Base-by-base conservation (phyloP, 1,284 basidiomycete species). In the Termitomyces sp. region DNA sequence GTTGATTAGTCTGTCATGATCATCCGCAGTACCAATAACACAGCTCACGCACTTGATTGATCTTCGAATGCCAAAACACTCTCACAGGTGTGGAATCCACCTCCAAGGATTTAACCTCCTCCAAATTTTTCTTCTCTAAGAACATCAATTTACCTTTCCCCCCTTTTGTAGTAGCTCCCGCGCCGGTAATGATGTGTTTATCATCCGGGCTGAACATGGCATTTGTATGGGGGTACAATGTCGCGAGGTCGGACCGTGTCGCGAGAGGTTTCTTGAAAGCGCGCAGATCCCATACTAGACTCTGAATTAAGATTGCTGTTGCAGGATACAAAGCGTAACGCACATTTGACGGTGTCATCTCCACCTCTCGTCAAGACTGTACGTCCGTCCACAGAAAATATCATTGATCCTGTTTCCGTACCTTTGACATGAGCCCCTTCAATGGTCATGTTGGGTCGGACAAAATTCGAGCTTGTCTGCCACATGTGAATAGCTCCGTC, bases 401-500 rank as follows among this genome's bases (percentile, higher is more conserved):
- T 81, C 30, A 99, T 69, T 1, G 88, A 88, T 2, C 92, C 92
- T 1, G 88, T 93, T 65, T 93, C 91, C 0, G 84, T 88, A 36
- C 82, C 84, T 67, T 90, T 93, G 24, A 71, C 72, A 68, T 99
- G 97, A 2, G 96, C 96, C 30, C 79, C 83, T 67, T 97, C 94
- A 53, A 92, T 82, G 2, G 84, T 83, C 74, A 88, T 81, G 63
- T 88, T 90, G 8, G 97, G 95, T 58, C 95, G 80, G 17, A 93
- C 90, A 67, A 93, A 94, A 70, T 96, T 99, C 31, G 88, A 89
- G 46, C 78, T 87, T n/a, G 92, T 82, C 61, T 91, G 84, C 97
- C 97, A 99, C 68, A 97, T 78, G 67, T 96, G 92, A 57, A 99
- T 65, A 5, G 92, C 86, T 5, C 97, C 97, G 68, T 99, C 97